These are phyloP conservation scores for Botrytis cinerea DNA, from an alignment of 2,329 filamentous ascomycete genomes.

Conservation along the genomic window DNA sequence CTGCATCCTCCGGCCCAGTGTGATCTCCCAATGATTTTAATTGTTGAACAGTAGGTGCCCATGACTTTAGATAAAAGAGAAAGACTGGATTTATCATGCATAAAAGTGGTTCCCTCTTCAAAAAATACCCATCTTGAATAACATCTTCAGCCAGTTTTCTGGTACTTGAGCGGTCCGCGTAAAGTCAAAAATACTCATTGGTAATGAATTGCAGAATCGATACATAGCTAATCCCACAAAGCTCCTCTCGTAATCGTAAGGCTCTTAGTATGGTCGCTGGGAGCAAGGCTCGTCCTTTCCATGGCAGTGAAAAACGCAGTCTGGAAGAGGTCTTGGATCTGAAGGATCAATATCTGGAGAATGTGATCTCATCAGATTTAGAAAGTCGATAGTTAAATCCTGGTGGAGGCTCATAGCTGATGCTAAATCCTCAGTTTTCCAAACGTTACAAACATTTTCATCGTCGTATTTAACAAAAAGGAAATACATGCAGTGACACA, in stretches of 20 bases:
- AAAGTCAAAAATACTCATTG: neutral
- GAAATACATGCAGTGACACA: neutral
- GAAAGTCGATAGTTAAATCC: neutral
- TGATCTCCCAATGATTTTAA: neutral
- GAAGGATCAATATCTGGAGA: neutral
- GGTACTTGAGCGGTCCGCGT: neutral
- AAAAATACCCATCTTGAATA: neutral
- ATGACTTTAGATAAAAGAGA: neutral
- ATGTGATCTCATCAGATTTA: neutral
- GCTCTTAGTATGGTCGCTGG: neutral
- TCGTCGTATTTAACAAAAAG: neutral
- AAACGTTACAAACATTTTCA: accelerated
- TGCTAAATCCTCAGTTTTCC: neutral
- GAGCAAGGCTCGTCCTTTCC: neutral
- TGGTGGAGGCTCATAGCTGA: neutral
- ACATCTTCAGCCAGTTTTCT: neutral
- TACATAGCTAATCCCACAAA: neutral
- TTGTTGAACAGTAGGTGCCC: neutral
- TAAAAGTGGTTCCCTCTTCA: neutral
- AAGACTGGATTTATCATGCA: neutral
- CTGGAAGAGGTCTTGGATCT: neutral
- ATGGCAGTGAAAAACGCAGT: neutral
- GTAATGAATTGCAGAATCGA: neutral
- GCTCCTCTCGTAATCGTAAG: too few species aligned
- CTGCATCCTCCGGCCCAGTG: neutral